A percentile compares a stretch with the other conserved stretches of the same genome.
These are phyloP conservation scores for Gryganskiella cystojenkinii DNA, from an alignment of 192 early-diverging fungal species.

Conservation along the genomic window DNA sequence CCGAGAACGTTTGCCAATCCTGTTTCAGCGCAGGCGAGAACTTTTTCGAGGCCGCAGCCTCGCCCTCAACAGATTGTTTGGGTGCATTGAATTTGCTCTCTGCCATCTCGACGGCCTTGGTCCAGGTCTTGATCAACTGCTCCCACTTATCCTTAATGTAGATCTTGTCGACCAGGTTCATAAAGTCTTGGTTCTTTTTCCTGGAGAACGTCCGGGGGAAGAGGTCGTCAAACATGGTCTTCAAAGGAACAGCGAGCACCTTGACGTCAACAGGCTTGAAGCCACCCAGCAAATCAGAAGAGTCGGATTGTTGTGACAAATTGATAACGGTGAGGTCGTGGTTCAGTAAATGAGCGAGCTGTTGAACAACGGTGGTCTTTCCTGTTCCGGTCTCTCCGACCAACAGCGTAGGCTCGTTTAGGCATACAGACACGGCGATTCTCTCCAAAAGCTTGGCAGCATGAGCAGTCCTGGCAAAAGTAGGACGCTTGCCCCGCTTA, in stretches of 20 bases:
- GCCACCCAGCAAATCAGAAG: constrained; percentile 94
- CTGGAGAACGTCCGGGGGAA: constrained; percentile 91
- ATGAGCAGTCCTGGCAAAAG: constrained; percentile 92
- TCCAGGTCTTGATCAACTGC: constrained; percentile 79
- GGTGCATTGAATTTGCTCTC: constrained; percentile 55
- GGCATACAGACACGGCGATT: constrained; percentile 81
- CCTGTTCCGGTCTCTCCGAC: constrained; percentile 99
- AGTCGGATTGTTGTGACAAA: constrained; percentile 95
- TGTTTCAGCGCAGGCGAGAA: constrained; percentile 59
- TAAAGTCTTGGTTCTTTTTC: constrained; percentile 86
- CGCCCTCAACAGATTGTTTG: constrained; percentile 41
- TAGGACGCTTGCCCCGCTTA: constrained; percentile 51
- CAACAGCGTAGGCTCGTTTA: constrained; percentile 88
- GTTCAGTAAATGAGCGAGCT: constrained; percentile 81
- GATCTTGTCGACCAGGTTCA: constrained; percentile 81
- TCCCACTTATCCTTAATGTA: constrained; percentile 85
- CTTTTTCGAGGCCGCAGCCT: constrained; percentile 40
- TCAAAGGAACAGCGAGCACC: constrained; percentile 80
- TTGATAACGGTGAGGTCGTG: constrained; percentile 92
- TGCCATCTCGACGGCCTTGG: constrained; percentile 84
- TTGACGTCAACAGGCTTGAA: constrained; percentile 95
- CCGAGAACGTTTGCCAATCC: constrained; percentile 83
- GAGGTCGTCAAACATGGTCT: constrained; percentile 86
- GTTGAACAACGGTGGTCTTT: constrained; percentile 96
- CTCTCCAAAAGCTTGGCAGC: constrained; percentile 85